phyloP scores from a whole-genome alignment of 768 basidiomycete species.

The Mycena albidolilacea region DNA sequence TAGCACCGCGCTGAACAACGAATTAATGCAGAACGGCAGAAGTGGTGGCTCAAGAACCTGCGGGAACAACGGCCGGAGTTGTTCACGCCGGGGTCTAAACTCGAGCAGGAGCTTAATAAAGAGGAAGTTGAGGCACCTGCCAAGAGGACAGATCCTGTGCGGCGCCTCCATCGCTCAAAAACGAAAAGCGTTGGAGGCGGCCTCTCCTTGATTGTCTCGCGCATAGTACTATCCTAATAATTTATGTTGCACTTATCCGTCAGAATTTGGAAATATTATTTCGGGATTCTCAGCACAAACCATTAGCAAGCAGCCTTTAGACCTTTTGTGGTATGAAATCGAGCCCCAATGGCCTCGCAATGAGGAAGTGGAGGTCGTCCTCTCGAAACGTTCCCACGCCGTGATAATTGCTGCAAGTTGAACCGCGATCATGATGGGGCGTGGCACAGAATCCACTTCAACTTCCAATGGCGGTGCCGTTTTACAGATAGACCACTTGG shows the following conservation, averaged over 20 bases:
- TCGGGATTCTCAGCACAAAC: no score
- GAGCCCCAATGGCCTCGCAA: no score
- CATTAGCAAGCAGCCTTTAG: no score
- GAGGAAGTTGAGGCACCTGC: background rate
- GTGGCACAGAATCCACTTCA: no score
- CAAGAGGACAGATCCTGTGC: background rate
- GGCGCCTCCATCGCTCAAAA: slow-evolving; percentile 22
- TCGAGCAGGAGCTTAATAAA: background rate
- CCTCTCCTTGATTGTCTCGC: slow-evolving; percentile 19
- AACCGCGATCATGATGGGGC: no score
- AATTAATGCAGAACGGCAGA: background rate
- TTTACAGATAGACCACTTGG: no score
- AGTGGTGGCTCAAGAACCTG: background rate
- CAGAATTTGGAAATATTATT: background rate
- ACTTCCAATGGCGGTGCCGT: no score
- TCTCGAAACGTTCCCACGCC: no score
- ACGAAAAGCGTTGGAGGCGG: slow-evolving; percentile 28
- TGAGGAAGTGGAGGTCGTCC: no score
- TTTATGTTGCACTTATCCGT: no score
- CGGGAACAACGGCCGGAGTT: background rate
- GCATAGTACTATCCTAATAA: background rate
- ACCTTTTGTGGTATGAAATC: no score
- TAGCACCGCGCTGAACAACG: background rate
- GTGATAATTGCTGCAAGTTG: no score
- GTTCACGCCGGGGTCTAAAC: background rate